Percentiles rank a stretch among this genome's conserved stretches.
These are phyloP conservation scores for Saccharomycopsis microspora DNA, from an alignment of 805 yeast species.

Conservation along the genomic window DNA sequence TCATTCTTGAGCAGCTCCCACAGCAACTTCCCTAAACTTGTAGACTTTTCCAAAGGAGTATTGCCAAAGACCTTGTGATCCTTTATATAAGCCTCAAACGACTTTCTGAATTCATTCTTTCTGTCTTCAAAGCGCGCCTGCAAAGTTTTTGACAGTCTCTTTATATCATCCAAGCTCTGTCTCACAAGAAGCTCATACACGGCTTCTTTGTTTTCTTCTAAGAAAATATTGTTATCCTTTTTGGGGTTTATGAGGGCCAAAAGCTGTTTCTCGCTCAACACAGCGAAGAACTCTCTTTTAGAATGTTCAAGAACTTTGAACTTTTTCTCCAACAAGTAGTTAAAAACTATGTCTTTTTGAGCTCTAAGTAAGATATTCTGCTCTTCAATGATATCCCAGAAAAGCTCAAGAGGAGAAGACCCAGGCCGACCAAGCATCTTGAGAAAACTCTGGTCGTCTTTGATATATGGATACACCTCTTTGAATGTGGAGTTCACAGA, in stretches of 20 bases:
- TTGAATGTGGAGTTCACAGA: constrained; percentile 48
- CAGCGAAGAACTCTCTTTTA: constrained; percentile 7
- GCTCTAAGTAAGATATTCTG: constrained; percentile 43
- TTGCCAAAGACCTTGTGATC: constrained; percentile 3
- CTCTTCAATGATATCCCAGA: constrained; percentile 62
- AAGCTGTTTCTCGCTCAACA: constrained; percentile 16
- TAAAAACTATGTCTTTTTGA: constrained; percentile 48
- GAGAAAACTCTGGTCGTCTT: constrained; percentile 44
- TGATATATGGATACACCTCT: constrained; percentile 38
- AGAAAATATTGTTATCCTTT: constrained; percentile 20
- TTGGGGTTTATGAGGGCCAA: constrained; percentile 19
- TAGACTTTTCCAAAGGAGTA: background rate
- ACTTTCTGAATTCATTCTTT: constrained; percentile 18
- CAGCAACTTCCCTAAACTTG: constrained; percentile 1
- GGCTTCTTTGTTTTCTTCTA: constrained; percentile 21
- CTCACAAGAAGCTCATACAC: constrained; percentile 22
- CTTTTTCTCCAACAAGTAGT: constrained; percentile 26
- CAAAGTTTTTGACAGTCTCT: constrained; percentile 18
- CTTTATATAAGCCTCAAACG: constrained; percentile 15
- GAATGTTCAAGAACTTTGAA: constrained; percentile 7
- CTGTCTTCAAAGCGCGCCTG: constrained; percentile 17
- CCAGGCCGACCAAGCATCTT: constrained; percentile 66
- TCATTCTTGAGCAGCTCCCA: constrained; percentile 6
- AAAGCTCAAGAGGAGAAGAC: constrained; percentile 65
- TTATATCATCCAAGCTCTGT: constrained; percentile 19